phyloP scores from a whole-genome alignment of 352 stramenopile species.

The Globisporangium parvum region DNA sequence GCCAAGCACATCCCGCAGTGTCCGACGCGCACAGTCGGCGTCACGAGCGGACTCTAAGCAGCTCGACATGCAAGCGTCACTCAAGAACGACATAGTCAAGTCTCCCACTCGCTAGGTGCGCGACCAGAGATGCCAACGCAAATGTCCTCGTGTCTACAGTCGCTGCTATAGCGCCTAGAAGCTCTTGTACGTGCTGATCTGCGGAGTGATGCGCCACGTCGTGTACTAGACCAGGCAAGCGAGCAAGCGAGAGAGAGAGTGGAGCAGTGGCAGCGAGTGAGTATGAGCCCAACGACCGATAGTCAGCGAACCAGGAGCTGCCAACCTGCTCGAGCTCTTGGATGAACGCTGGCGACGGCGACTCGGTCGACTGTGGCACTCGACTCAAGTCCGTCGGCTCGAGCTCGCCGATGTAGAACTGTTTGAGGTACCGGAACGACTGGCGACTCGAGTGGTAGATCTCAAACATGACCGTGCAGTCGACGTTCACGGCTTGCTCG shows the following conservation, averaged over 20 bases:
- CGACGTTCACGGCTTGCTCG: conserved; percentile 81
- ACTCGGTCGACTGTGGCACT: conserved; percentile 42
- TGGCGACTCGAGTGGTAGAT: conserved; percentile 89
- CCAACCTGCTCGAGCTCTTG: conserved; percentile 63
- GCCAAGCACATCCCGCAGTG: conserved; percentile 50
- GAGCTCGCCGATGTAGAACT: conserved; percentile 90
- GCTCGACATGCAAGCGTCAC: neutral
- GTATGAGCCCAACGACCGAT: neutral
- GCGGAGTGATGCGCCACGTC: conserved; percentile 63
- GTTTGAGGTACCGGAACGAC: conserved; percentile 88
- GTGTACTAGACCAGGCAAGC: conserved; percentile 45
- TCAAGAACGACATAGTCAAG: too few species aligned
- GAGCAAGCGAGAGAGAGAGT: neutral
- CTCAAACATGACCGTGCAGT: conserved; percentile 89
- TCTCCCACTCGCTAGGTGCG: too few species aligned
- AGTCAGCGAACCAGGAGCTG: neutral
- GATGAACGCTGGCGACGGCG: conserved; percentile 62
- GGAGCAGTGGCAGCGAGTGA: neutral
- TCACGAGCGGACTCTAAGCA: conserved; percentile 27
- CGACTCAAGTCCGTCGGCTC: conserved; percentile 43
- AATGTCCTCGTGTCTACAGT: too few species aligned
- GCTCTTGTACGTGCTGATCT: conserved; percentile 67
- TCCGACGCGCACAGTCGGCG: conserved; percentile 39
- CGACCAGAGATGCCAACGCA: too few species aligned
- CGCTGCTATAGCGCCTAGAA: conserved; percentile 33